These are phyloP conservation scores for Penicillium parvum DNA, from an alignment of 495 filamentous ascomycete genomes.

Conservation along the genomic window DNA sequence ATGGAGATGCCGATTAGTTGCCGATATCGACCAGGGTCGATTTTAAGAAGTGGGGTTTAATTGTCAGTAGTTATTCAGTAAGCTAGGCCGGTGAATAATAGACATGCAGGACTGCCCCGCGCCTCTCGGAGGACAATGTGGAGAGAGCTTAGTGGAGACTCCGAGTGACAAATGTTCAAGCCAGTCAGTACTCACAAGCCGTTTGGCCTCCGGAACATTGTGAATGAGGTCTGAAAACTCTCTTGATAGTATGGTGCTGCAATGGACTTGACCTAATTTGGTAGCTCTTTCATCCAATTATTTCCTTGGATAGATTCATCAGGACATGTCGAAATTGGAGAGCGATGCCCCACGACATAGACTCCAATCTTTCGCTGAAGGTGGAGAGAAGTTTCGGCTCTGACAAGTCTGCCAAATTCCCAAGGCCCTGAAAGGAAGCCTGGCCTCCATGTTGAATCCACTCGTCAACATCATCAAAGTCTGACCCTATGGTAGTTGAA, in stretches of 20 bases:
- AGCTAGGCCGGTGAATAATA: background rate
- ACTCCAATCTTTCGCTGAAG: slow-evolving; percentile 6
- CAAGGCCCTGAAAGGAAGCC: slow-evolving; percentile 4
- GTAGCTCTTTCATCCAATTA: background rate
- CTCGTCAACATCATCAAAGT: slow-evolving; percentile 6
- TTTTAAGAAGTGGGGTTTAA: background rate
- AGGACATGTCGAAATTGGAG: slow-evolving; percentile 2
- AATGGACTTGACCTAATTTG: background rate
- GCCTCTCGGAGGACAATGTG: background rate
- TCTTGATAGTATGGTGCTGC: background rate
- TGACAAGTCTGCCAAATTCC: slow-evolving; percentile 1
- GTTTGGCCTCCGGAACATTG: background rate
- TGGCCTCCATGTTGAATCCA: slow-evolving; percentile 4
- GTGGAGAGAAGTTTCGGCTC: slow-evolving; percentile 2
- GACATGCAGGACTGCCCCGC: background rate
- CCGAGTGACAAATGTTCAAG: background rate
- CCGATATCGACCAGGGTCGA: background rate
- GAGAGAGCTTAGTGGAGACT: background rate
- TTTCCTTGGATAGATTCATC: slow-evolving; percentile 2
- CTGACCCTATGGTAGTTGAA: slow-evolving; percentile 1
- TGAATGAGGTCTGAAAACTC: background rate
- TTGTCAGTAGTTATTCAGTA: background rate
- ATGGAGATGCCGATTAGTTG: background rate
- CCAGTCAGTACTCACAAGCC: background rate
- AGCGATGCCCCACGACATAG: slow-evolving; percentile 5